A percentile compares a stretch with the other conserved stretches of the same genome.
phyloP scores from a whole-genome alignment of 257 asterid species.

The Jasminum sambac region DNA sequence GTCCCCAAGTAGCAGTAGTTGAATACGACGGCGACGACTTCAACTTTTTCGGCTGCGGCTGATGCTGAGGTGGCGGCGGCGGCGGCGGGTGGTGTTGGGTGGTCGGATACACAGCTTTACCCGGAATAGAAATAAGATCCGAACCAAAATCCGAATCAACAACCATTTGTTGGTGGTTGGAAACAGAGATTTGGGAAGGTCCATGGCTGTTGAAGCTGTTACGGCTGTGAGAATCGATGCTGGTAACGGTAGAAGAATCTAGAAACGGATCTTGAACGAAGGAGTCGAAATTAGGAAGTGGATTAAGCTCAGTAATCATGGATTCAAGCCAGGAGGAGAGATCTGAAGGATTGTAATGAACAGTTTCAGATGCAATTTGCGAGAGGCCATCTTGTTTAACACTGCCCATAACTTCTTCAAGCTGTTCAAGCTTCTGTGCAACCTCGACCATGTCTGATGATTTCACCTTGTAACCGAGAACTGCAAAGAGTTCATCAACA shows the following conservation, averaged over 20 bases:
- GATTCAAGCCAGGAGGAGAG: constrained; percentile 79
- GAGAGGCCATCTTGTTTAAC: constrained; percentile 49
- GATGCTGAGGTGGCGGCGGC: background rate
- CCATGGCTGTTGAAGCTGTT: constrained; percentile 14
- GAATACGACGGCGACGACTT: constrained; percentile 30
- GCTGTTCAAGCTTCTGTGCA: constrained; percentile 67
- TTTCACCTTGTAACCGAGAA: constrained; percentile 61
- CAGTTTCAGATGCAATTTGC: constrained; percentile 54
- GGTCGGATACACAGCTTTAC: constrained; percentile 58
- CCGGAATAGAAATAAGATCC: constrained; percentile 86
- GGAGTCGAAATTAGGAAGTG: constrained; percentile 41
- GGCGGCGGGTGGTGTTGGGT: constrained; percentile 21
- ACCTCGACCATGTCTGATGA: constrained; percentile 70
- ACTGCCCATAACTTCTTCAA: constrained; percentile 56
- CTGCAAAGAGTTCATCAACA: constrained; percentile 69
- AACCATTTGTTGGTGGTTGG: constrained; percentile 17
- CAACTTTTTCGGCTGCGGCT: constrained; percentile 50
- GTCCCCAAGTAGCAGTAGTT: constrained; percentile 15
- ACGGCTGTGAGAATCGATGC: constrained; percentile 12
- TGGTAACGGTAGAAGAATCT: constrained; percentile 21
- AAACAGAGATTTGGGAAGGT: background rate
- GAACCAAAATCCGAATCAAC: constrained; percentile 62
- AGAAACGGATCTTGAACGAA: constrained; percentile 37
- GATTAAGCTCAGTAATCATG: constrained; percentile 66
- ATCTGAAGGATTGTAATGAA: constrained; percentile 86